A percentile compares a stretch with the other conserved stretches of the same genome.
Evolutionary conservation across 2,329 filamentous ascomycete species (phyloP).

Genomic region (Fusarium humuli): DNA sequence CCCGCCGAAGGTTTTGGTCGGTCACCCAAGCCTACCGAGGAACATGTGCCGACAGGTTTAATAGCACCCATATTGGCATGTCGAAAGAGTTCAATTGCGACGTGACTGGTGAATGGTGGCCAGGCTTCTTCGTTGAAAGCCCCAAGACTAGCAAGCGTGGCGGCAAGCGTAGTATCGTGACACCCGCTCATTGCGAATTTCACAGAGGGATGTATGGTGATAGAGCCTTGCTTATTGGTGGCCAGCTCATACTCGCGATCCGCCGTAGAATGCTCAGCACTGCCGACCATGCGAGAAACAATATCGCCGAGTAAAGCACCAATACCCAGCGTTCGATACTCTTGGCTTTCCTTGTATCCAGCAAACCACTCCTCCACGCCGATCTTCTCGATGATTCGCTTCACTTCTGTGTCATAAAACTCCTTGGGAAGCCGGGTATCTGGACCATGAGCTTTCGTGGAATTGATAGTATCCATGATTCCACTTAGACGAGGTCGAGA

Average conservation of each 20-base stretch:
- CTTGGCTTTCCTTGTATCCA: constrained; percentile 84
- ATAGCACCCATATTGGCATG: constrained; percentile 53
- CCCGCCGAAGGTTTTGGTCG: constrained; percentile 39
- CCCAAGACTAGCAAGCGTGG: constrained; percentile 80
- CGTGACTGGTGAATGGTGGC: constrained; percentile 93
- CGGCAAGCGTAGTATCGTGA: constrained; percentile 93
- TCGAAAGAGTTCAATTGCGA: constrained; percentile 91
- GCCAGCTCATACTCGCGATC: constrained; percentile 65
- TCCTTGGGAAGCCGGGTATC: constrained; percentile 82
- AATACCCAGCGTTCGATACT: constrained; percentile 91
- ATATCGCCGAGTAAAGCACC: constrained; percentile 87
- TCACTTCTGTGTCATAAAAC: constrained; percentile 84
- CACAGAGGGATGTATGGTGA: constrained; percentile 57
- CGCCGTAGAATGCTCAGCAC: constrained; percentile 67
- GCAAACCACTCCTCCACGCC: constrained; percentile 92
- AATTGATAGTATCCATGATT: constrained; percentile 94
- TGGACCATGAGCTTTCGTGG: constrained; percentile 81
- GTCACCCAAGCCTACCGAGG: constrained; percentile 44
- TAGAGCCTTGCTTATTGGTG: constrained; percentile 49
- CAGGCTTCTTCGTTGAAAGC: constrained; percentile 79
- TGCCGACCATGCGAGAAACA: constrained; percentile 78
- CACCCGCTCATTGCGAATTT: constrained; percentile 86
- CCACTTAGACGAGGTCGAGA: constrained; percentile 85
- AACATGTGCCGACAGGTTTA: constrained; percentile 41
- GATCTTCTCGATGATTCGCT: constrained; percentile 78